These are phyloP conservation scores for Hypericum perforatum DNA, from an alignment of 345 rosid genomes.

Conservation along the genomic window DNA sequence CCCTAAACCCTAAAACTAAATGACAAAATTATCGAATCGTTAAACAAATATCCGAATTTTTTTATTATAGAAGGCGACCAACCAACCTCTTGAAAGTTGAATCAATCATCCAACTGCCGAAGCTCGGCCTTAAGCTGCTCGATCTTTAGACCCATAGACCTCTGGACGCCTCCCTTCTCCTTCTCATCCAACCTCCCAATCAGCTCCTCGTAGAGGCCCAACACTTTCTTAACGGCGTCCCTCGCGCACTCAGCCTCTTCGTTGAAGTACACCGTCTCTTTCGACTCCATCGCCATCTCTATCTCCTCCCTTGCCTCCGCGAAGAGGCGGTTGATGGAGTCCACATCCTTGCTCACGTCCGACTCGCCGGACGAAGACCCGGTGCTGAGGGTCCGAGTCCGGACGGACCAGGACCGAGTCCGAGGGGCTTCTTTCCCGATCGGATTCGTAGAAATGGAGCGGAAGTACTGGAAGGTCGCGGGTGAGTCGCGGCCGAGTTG, in stretches of 20 bases:
- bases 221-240: conserved; percentile 55
- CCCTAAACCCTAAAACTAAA: too few species aligned
- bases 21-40: too few species aligned
- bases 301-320: conserved; percentile 99
- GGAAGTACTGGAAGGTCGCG: not conserved
- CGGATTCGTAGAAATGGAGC: conserved; percentile 2
- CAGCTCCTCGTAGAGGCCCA: conserved; percentile 53
- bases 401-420: not conserved
- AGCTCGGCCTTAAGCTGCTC: conserved; percentile 96
- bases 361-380: conserved; percentile 24
- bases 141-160: conserved; percentile 96
- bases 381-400: conserved; percentile 24
- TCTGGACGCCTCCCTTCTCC: conserved; percentile 48
- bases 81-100: conserved; percentile 13
- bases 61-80: too few species aligned
- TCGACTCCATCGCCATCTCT: conserved; percentile 91
- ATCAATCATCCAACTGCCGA: conserved; percentile 65
- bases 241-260: conserved; percentile 93
- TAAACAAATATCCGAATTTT: too few species aligned
- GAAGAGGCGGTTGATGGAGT: conserved; percentile 75
- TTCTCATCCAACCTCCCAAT: conserved; percentile 48
- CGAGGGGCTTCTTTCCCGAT: conserved; percentile 6
- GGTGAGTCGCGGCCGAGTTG: conserved; percentile 12
- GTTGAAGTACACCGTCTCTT: conserved; percentile 84
- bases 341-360: conserved; percentile 66